Base-by-base conservation (phyloP, 805 yeast species). In the Alloascoidea hylecoeti region DNA sequence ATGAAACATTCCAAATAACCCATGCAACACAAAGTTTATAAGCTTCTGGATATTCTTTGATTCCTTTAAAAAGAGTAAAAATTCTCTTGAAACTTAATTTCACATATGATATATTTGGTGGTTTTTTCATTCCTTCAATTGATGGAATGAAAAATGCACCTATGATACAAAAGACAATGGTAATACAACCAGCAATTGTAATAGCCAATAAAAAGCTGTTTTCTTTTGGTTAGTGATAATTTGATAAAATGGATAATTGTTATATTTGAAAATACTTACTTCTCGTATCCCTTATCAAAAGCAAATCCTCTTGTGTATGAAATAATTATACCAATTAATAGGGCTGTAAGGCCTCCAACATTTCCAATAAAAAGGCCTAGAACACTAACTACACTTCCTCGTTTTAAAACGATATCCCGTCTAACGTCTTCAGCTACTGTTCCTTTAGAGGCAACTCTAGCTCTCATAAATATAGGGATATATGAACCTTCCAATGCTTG, bases 1-100 rank as follows among this genome's bases (percentile, higher is more conserved):
- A 60, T 4, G 52, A 50, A 13, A 61, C 55, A 38, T 63, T 61
- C 67, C 68, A 62, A 17, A 61, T 49, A 2, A 62, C 65, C 67
- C 67, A 62, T 0, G 60, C 52, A n/a, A 60, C 32, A 47, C 63
- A 58, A 17, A 56, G 48, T 6, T 53, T 18, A 38, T 58, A 58
- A 0, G 65, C 67, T 37, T 61, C 42, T 3, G 58, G 58, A 41
- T 58, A 55, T 35, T 48, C 40, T 16, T 44, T 43, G 15, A 61
- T 55, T 17, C 51, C 41, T 27, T 44, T 47, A 13, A 54, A 13
- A 40, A 61, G 42, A 1, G 9, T 4, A 36, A 49, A 37, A 33
- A 56, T 47, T 36, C 65, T 44, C 34, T 51, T 55, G 6, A 52
- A 23, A 23, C 9, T 23, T n/a, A 23, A n/a, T 23, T 23, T n/a